Evolutionary conservation across 257 asterid species (phyloP).

Genomic region (Plantago elongata): DNA sequence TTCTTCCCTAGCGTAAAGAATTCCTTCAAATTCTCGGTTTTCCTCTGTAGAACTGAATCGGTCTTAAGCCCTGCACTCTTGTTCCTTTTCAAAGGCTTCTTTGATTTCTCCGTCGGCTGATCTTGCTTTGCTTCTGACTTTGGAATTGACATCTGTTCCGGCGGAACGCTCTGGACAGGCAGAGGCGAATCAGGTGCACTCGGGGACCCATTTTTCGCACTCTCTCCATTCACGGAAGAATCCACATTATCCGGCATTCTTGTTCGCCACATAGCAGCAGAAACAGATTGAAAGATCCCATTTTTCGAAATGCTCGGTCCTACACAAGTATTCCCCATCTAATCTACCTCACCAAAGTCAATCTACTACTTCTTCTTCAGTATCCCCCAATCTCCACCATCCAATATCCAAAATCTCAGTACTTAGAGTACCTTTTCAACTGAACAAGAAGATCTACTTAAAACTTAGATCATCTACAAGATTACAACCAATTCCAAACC

Average conservation of each 20-base stretch:
- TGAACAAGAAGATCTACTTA: constrained; percentile 34
- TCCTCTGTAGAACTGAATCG: constrained; percentile 64
- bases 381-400: constrained; percentile 22
- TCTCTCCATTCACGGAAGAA: constrained; percentile 43
- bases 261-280: constrained; percentile 91
- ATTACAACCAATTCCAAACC: neutral
- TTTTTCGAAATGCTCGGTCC: constrained; percentile 73
- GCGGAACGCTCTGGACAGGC: constrained; percentile 71
- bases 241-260: constrained; percentile 38
- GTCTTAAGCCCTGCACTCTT: constrained; percentile 85
- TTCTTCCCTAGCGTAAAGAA: constrained; percentile 69
- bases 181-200: constrained; percentile 42
- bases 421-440: constrained; percentile 8
- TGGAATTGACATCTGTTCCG: constrained; percentile 65
- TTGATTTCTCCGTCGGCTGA: constrained; percentile 28
- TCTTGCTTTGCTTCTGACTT: constrained; percentile 40
- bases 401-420: constrained; percentile 9
- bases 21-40: constrained; percentile 79
- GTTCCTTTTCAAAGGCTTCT: constrained; percentile 71
- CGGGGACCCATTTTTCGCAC: constrained; percentile 34
- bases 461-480: constrained; percentile 18
- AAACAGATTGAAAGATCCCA: constrained; percentile 73
- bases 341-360: constrained; percentile 10
- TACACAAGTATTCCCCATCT: constrained; percentile 93
- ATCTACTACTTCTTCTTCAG: constrained; percentile 22